Conservation (phyloP, 2,329 filamentous ascomycete genomes). For the Alternaria consortialis region DNA sequence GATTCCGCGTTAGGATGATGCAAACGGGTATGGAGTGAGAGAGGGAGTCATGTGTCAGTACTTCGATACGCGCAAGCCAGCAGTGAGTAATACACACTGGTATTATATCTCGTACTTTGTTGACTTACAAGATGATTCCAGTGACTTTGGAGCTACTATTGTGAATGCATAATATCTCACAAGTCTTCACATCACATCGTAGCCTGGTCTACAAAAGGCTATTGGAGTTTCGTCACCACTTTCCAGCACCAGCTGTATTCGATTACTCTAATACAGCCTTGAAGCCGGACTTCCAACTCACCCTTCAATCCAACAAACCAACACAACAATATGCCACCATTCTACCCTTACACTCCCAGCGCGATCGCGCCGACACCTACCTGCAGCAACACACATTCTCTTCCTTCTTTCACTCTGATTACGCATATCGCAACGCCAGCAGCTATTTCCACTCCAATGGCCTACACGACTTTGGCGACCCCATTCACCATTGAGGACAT, state of each 20-base stretch:
- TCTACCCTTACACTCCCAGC: neutral
- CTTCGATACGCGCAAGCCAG: neutral
- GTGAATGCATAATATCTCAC: neutral
- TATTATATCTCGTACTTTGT: neutral
- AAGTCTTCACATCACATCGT: neutral
- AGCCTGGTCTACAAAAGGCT: neutral
- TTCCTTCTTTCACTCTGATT: neutral
- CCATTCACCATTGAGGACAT: neutral
- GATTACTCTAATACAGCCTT: neutral
- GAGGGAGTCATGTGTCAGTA: neutral
- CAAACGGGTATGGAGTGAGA: neutral
- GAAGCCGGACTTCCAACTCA: neutral
- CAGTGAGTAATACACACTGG: neutral
- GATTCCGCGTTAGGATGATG: neutral
- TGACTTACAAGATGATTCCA: neutral
- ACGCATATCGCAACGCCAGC: fast-evolving
- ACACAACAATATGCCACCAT: neutral
- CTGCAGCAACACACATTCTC: neutral
- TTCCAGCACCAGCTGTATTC: neutral
- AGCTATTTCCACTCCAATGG: neutral
- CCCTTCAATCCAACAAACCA: neutral
- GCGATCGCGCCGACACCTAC: neutral
- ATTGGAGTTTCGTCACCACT: neutral
- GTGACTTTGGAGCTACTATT: neutral
- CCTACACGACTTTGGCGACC: neutral